A percentile compares a stretch with the other conserved stretches of the same genome.
These are phyloP conservation scores for Ophiocordyceps camponoti-rufipedis DNA, from an alignment of 2,329 filamentous ascomycete genomes.

Conservation along the genomic window DNA sequence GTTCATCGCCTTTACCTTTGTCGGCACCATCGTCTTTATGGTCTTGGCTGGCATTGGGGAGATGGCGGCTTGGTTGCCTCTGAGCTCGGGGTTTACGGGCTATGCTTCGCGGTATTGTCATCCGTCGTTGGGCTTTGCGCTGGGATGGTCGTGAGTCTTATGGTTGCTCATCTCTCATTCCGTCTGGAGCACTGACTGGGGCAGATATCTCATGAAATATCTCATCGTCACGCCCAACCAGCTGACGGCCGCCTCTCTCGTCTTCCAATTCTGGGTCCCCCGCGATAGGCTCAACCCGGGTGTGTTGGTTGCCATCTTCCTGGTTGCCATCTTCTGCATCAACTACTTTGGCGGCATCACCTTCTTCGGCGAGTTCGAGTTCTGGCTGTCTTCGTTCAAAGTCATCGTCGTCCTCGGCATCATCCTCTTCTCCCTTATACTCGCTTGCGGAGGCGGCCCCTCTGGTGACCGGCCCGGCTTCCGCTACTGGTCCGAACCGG, in stretches of 20 bases:
- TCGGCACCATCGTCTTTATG: slow-evolving; percentile 57
- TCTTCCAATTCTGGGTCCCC: slow-evolving; percentile 61
- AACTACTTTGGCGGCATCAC: slow-evolving; percentile 45
- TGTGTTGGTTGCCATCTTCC: slow-evolving; percentile 59
- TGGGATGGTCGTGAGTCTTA: slow-evolving; percentile 47
- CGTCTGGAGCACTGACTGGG: too few relatives aligned
- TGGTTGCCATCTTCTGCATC: slow-evolving; percentile 43
- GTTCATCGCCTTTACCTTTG: slow-evolving; percentile 51
- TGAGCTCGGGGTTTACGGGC: slow-evolving; percentile 63
- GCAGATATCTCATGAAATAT: slow-evolving; percentile 53
- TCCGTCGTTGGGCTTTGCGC: slow-evolving; percentile 61
- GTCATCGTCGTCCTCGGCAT: slow-evolving; percentile 47
- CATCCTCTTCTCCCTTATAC: slow-evolving; percentile 45
- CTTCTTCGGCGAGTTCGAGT: slow-evolving; percentile 48
- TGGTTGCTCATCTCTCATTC: too few relatives aligned
- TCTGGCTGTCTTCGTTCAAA: slow-evolving; percentile 49
- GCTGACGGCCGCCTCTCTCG: slow-evolving; percentile 53
- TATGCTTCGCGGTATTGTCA: slow-evolving; percentile 68
- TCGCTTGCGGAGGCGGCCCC: slow-evolving; percentile 47
- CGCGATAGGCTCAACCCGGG: slow-evolving; percentile 52
- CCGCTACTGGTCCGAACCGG: slow-evolving; percentile 46
- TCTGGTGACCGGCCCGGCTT: slow-evolving; percentile 44
- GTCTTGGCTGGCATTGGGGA: slow-evolving; percentile 72
- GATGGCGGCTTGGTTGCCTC: slow-evolving; percentile 69
- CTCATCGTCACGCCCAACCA: slow-evolving; percentile 78